These are phyloP conservation scores for Meripilus lineatus DNA, from an alignment of 1,284 basidiomycete species.

Conservation along the genomic window DNA sequence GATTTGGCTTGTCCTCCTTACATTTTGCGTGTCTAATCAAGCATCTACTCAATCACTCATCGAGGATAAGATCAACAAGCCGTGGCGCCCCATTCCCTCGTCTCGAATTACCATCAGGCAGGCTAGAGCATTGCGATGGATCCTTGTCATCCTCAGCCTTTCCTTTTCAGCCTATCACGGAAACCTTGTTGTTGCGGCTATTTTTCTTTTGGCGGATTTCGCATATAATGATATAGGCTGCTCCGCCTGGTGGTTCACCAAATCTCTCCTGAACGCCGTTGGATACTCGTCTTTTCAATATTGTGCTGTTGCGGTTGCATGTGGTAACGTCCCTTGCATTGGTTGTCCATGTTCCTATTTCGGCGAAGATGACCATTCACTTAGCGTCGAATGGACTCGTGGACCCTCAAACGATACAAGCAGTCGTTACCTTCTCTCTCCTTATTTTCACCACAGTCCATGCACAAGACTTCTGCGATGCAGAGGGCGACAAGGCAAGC, in stretches of 20 bases:
- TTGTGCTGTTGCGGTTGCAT: constrained; percentile 21
- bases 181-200: too few species aligned
- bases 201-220: too few species aligned
- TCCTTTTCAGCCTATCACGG: too few species aligned
- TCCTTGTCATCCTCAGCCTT: constrained; percentile 28
- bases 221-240: too few species aligned
- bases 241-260: too few species aligned
- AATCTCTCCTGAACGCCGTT: constrained; percentile 30
- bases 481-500: constrained; percentile 29
- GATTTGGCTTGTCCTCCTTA: constrained; percentile 40
- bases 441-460: constrained; percentile 34
- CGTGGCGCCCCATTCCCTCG: too few species aligned
- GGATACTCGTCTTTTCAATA: constrained; percentile 33
- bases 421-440: constrained; percentile 18
- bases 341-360: too few species aligned
- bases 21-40: constrained; percentile 42
- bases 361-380: too few species aligned
- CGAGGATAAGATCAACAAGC: constrained; percentile 41
- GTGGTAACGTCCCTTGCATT: too few species aligned
- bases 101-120: constrained; percentile 30
- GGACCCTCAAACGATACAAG: too few species aligned
- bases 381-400: too few species aligned
- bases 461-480: constrained; percentile 37
- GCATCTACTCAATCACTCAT: constrained; percentile 33
- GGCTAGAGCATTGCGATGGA: constrained; percentile 32